Percentiles rank a stretch among this genome's conserved stretches.
These are phyloP conservation scores for Penicillium salamii DNA, from an alignment of 495 filamentous ascomycete species.

Conservation along the genomic window DNA sequence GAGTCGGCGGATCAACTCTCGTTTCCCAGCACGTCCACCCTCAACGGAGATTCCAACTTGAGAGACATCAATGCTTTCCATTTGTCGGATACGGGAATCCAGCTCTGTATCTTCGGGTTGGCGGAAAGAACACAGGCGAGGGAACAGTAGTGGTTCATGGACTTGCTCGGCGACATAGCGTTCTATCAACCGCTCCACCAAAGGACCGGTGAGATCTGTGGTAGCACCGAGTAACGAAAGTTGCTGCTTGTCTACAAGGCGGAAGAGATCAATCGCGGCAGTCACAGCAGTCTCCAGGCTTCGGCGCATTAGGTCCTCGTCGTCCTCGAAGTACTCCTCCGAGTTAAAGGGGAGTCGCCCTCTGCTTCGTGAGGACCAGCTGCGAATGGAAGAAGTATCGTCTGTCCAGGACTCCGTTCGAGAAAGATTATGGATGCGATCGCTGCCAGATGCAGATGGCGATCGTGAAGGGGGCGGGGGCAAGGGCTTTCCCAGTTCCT, in stretches of 20 bases:
- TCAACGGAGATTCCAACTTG: constrained; percentile 87
- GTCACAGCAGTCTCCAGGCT: constrained; percentile 89
- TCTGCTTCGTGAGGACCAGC: constrained; percentile 32
- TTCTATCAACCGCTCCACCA: constrained; percentile 92
- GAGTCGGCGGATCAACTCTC: constrained; percentile 68
- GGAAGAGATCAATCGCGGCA: constrained; percentile 91
- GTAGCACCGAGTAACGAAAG: constrained; percentile 87
- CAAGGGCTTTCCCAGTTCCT: constrained; percentile 78
- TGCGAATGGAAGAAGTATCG: constrained; percentile 35
- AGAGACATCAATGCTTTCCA: constrained; percentile 90
- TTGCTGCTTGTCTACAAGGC: constrained; percentile 92
- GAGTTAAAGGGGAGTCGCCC: constrained; percentile 46
- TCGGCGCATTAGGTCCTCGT: constrained; percentile 81
- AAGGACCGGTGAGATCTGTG: constrained; percentile 87
- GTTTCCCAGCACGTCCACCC: constrained; percentile 65
- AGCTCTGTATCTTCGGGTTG: constrained; percentile 84
- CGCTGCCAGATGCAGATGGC: constrained; percentile 35
- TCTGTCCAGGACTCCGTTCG: constrained; percentile 26
- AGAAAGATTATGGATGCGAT: constrained; percentile 20
- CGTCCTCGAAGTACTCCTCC: constrained; percentile 65
- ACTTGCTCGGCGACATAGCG: constrained; percentile 93
- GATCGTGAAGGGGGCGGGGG: constrained; percentile 70
- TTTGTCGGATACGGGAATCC: constrained; percentile 84
- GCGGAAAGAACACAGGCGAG: constrained; percentile 73
- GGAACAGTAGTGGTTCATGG: constrained; percentile 81